These are phyloP conservation scores for Boletus albobrunnescens DNA, from an alignment of 1,284 basidiomycete species.

Conservation along the genomic window DNA sequence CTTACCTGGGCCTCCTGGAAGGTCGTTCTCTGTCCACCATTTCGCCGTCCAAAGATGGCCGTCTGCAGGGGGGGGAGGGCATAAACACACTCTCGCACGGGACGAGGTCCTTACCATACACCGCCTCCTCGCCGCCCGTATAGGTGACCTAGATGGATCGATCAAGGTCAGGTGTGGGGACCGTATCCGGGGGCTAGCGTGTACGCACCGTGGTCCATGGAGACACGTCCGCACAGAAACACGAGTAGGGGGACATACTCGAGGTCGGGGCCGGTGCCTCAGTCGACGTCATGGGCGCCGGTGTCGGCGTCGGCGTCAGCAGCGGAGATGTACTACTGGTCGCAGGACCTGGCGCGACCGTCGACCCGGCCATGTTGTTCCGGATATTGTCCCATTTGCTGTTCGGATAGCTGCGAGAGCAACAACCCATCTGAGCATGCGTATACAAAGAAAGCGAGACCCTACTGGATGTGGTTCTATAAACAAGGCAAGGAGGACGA, in stretches of 20 bases:
- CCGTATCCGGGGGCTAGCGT: not conserved
- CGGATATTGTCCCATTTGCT: slow-evolving; percentile 70
- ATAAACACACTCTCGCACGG: too few relatives aligned
- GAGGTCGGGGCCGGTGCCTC: slow-evolving; percentile 13
- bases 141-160: slow-evolving; percentile 36
- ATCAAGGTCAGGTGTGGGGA: not conserved
- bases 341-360: slow-evolving; percentile 10
- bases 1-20: slow-evolving; percentile 40
- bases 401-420: slow-evolving; percentile 47
- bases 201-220: slow-evolving; percentile 47
- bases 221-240: slow-evolving; percentile 46
- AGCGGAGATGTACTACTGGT: slow-evolving; percentile 12
- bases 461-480: slow-evolving; percentile 63
- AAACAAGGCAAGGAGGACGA: not conserved
- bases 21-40: slow-evolving; percentile 51
- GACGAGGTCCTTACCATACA: slow-evolving; percentile 39
- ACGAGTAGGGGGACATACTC: slow-evolving; percentile 16
- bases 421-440: not conserved
- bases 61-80: slow-evolving; percentile 10
- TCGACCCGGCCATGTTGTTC: slow-evolving; percentile 50
- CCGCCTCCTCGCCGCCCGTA: slow-evolving; percentile 45
- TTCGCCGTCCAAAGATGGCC: slow-evolving; percentile 55
- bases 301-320: slow-evolving; percentile 17
- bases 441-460: slow-evolving; percentile 4
- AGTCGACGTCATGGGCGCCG: slow-evolving; percentile 16